phyloP scores from a whole-genome alignment of 2,329 filamentous ascomycete species.

The Colletotrichum sidae region DNA sequence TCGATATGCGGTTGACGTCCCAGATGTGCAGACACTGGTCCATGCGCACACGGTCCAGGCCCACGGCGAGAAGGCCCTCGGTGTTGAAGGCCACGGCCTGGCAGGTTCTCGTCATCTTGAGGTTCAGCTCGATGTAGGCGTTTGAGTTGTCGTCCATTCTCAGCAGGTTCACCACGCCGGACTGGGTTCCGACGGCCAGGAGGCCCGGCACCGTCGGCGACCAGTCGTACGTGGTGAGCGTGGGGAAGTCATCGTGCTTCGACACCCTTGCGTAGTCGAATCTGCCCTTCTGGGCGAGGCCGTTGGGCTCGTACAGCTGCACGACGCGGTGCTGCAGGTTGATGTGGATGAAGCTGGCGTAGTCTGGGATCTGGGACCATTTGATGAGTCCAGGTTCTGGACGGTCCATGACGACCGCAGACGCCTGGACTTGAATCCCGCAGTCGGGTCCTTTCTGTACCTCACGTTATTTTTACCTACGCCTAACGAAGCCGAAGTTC shows the following conservation, averaged over 20 bases:
- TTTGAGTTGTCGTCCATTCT: constrained; percentile 78
- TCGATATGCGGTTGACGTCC: constrained; percentile 75
- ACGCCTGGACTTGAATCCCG: constrained; percentile 9
- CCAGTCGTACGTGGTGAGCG: constrained; percentile 75
- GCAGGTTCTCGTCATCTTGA: constrained; percentile 82
- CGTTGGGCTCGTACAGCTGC: constrained; percentile 72
- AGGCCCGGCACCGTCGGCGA: constrained; percentile 72
- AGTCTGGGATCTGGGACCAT: constrained; percentile 71
- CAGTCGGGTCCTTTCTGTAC: too few relatives aligned
- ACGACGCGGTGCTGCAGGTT: constrained; percentile 73
- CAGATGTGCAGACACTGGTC: constrained; percentile 87
- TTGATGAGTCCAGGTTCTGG: constrained; percentile 73
- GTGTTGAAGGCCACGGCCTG: constrained; percentile 86
- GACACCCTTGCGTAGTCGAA: constrained; percentile 70
- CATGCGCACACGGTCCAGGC: constrained; percentile 83
- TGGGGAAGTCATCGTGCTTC: constrained; percentile 72
- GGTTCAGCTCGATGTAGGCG: constrained; percentile 72
- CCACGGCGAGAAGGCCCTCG: constrained; percentile 78
- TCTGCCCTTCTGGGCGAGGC: constrained; percentile 64
- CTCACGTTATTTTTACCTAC: too few relatives aligned
- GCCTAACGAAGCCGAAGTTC: too few relatives aligned
- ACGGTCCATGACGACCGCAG: constrained; percentile 61
- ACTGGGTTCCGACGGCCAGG: constrained; percentile 79
- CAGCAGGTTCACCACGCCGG: constrained; percentile 80
- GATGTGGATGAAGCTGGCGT: constrained; percentile 73